These are phyloP conservation scores for Solanum lycopersicoides DNA, from an alignment of 257 asterid genomes.

Conservation along the genomic window DNA sequence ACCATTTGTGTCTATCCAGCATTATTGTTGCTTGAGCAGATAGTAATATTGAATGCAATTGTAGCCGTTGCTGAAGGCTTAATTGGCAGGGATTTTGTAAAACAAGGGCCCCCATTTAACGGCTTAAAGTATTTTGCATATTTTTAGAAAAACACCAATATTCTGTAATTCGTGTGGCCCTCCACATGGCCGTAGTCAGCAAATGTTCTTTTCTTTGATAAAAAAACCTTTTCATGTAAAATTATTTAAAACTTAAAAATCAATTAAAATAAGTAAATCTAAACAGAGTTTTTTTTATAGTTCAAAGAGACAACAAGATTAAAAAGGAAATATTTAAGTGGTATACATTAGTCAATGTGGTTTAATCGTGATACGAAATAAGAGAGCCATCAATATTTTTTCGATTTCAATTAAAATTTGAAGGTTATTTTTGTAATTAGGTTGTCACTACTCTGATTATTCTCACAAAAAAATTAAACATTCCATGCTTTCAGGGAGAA, in stretches of 20 bases:
- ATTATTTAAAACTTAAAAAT: too few relatives aligned
- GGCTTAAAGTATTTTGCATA: slow-evolving; percentile 29
- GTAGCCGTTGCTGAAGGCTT: background rate
- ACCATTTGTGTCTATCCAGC: background rate
- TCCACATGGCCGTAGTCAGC: background rate
- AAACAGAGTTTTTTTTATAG: too few relatives aligned
- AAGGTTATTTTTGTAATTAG: background rate
- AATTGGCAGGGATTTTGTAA: background rate
- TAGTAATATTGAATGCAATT: background rate
- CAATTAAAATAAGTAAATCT: too few relatives aligned
- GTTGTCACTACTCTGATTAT: background rate
- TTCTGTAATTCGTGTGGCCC: slow-evolving; percentile 11
- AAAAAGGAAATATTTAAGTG: background rate
- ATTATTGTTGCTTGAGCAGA: background rate
- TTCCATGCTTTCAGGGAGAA: background rate
- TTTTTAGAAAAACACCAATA: slow-evolving; percentile 13
- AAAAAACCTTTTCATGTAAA: background rate
- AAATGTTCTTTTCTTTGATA: background rate
- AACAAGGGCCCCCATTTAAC: slow-evolving; percentile 32
- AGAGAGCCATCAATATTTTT: background rate
- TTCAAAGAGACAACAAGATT: background rate
- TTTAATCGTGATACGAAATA: background rate
- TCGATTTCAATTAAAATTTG: background rate
- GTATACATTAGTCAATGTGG: background rate
- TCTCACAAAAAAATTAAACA: background rate